A percentile compares a stretch with the other conserved stretches of the same genome.
These are phyloP conservation scores for Candolleomyces efflorescens DNA, from an alignment of 768 basidiomycete genomes.

Conservation along the genomic window DNA sequence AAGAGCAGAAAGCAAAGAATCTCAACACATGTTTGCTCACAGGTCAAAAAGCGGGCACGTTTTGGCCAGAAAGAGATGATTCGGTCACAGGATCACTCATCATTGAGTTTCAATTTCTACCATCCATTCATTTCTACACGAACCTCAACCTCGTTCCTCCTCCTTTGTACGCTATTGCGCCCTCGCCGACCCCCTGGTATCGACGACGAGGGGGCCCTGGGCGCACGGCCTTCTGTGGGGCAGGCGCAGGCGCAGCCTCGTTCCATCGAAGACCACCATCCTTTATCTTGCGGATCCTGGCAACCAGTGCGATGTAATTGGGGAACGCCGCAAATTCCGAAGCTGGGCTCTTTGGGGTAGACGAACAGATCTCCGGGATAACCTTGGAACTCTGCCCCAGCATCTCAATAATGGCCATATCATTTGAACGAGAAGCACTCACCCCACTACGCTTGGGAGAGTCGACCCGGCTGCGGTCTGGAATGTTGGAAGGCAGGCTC, in stretches of 20 bases:
- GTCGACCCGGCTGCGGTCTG: neutral
- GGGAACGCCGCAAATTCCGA: slow-evolving; percentile 2
- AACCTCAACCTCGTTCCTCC: neutral
- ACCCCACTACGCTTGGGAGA: neutral
- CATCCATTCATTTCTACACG: neutral
- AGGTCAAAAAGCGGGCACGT: slow-evolving; percentile 6
- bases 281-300: neutral
- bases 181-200: neutral
- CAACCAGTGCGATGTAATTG: neutral
- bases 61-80: slow-evolving; percentile 4
- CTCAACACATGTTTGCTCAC: slow-evolving; percentile 5
- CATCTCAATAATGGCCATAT: neutral
- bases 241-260: too few species aligned
- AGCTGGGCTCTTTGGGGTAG: neutral
- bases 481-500: neutral
- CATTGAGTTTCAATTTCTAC: neutral
- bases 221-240: neutral
- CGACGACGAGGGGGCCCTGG: neutral
- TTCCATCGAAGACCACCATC: neutral
- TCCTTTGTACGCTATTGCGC: neutral
- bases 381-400: neutral
- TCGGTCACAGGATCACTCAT: slow-evolving; percentile 8
- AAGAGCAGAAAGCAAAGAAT: neutral
- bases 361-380: neutral
- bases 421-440: neutral